Percentiles rank a stretch among this genome's conserved stretches.
Evolutionary conservation across 148 eudicot genomes (phyloP).

Genomic region (Limonium bicolor): DNA sequence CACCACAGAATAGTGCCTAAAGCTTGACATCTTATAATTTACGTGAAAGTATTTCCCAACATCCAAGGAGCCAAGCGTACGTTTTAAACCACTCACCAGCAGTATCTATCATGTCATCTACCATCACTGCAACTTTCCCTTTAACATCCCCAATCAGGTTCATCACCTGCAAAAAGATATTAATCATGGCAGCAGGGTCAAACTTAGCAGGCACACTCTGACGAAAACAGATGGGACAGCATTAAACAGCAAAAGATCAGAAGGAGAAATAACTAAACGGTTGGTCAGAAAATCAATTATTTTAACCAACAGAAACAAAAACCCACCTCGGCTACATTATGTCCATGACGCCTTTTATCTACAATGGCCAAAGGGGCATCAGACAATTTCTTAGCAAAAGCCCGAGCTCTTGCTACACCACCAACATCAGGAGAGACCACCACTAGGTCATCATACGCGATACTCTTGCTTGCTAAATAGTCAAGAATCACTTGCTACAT

Average conservation of each 20-base stretch:
- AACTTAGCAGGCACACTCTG: background rate
- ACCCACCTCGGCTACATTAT: slow-evolving; percentile 49
- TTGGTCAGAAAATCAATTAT: too few relatives aligned
- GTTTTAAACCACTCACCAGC: slow-evolving; percentile 56
- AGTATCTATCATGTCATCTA: slow-evolving; percentile 98
- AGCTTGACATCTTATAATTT: too few relatives aligned
- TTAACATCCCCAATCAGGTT: slow-evolving; percentile 95
- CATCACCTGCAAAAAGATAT: slow-evolving; percentile 47
- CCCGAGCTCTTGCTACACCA: slow-evolving; percentile 65
- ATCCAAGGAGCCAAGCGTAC: too few relatives aligned
- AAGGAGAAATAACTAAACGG: too few relatives aligned
- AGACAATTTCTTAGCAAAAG: slow-evolving; percentile 55
- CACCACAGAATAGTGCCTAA: too few relatives aligned
- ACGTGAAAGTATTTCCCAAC: too few relatives aligned
- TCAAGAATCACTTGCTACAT: slow-evolving; percentile 50
- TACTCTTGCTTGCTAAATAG: slow-evolving; percentile 57
- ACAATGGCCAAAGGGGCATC: slow-evolving; percentile 68
- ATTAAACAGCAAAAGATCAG: background rate
- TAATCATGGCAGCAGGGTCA: background rate
- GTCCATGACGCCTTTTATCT: slow-evolving; percentile 58
- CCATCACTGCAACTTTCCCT: slow-evolving; percentile 95
- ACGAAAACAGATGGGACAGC: background rate
- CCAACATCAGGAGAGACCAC: slow-evolving; percentile 72
- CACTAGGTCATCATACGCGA: slow-evolving; percentile 36
- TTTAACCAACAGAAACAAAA: background rate